Base-by-base conservation (phyloP, 306 rosid species). In the Lupinus albus region DNA sequence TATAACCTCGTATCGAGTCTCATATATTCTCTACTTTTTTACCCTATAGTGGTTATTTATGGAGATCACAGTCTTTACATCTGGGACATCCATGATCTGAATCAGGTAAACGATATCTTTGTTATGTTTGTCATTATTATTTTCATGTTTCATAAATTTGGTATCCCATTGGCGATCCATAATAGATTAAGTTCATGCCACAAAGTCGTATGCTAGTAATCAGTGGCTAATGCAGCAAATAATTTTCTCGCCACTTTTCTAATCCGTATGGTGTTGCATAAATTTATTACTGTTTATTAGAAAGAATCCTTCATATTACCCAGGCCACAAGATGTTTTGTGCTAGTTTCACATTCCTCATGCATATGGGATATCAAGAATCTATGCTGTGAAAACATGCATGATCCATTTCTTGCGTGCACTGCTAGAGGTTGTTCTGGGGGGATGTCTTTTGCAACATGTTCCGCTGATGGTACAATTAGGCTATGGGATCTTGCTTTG, bases 311-410 rank as follows among this genome's bases (percentile, higher is more conserved):
- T 54, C 52, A 8, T 62, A 13, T 73, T 62, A 78, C 74, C 45
- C 81, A 86, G 96, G 87, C 80, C 41, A 79, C 84, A 38, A 80
- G 87, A 73, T 86, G 85, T 70, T 89, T 71, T 71, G 82, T 77
- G 79, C 83, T 89, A 67, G 88, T 83, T 78, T 84, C 96, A 56
- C 96, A 89, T 85, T 86, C 92, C 71, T 81, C 84, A 1, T 86
- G 92, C 80, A 89, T 89, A 79, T 89, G 92, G 90, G 96, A 89
- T 79, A 80, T 89, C 88, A 86, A 83, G 82, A 83, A 77, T 83
- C 83, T 89, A 53, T 86, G 92, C 77, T 86, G 96, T 45, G 88
- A 89, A 75, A 83, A 89, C 79, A 68, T 76, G 78, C 96, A 89
- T 46, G 88, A 86, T 72, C 82, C 87, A 45, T 82, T 92, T 70